These are phyloP conservation scores for Exophiala xenobiotica DNA, from an alignment of 2,329 filamentous ascomycete species.

Conservation along the genomic window DNA sequence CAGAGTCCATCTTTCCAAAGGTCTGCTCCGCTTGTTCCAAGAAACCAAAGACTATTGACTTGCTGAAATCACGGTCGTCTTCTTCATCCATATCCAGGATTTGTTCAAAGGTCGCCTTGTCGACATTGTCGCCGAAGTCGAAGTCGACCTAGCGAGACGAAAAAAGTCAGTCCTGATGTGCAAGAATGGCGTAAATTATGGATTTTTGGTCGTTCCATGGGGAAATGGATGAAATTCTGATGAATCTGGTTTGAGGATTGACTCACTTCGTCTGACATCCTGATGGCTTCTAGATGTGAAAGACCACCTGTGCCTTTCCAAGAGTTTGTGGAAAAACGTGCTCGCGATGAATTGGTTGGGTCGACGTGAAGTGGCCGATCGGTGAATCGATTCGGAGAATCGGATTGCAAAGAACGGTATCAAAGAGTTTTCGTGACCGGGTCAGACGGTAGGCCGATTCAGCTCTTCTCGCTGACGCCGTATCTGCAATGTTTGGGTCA, in stretches of 20 bases:
- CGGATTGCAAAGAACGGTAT: too few relatives aligned
- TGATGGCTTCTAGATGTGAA: not conserved
- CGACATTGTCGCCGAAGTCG: conserved; percentile 74
- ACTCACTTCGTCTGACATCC: conserved; percentile 25
- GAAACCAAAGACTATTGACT: conserved; percentile 84
- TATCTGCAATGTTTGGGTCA: too few relatives aligned
- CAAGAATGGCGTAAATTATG: not conserved
- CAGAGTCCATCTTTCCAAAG: conserved; percentile 77
- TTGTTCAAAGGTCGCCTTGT: conserved; percentile 79
- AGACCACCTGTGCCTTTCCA: too few relatives aligned
- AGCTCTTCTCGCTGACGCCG: too few relatives aligned
- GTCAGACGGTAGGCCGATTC: too few relatives aligned
- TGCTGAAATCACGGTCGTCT: conserved; percentile 81
- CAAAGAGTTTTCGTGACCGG: too few relatives aligned
- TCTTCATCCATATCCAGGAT: conserved; percentile 99
- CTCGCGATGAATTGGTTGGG: too few relatives aligned
- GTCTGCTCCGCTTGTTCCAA: conserved; percentile 88
- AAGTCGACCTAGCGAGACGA: conserved; percentile 33
- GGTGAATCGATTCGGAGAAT: not conserved
- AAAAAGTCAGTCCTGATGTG: not conserved
- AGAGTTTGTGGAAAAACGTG: not conserved
- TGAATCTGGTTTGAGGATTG: not conserved
- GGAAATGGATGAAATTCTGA: too few relatives aligned
- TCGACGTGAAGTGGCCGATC: too few relatives aligned
- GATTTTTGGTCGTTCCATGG: too few relatives aligned